Evolutionary conservation across 495 filamentous ascomycete species (phyloP).

Genomic region (Penicillium angulare): DNA sequence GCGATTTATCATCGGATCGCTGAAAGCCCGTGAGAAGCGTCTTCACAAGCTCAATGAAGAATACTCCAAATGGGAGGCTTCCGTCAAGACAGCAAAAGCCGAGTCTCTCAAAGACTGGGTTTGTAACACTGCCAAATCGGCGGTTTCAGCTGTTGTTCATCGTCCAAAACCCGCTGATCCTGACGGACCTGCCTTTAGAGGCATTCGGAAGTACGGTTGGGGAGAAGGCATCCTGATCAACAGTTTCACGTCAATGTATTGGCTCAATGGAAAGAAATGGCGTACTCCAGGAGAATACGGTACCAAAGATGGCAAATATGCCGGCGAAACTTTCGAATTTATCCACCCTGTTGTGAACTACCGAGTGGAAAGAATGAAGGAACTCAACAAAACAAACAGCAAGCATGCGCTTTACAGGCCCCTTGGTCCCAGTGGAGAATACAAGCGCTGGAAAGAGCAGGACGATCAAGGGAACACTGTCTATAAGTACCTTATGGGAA

Average conservation of each 20-base stretch:
- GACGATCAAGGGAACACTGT: constrained; percentile 4
- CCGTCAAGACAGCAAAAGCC: neutral
- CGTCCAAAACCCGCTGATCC: neutral
- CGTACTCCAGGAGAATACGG: constrained; percentile 18
- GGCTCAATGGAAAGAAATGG: constrained; percentile 15
- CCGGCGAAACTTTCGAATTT: constrained; percentile 12
- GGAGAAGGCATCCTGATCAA: constrained; percentile 15
- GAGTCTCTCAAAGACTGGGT: constrained; percentile 8
- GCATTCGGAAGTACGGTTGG: constrained; percentile 14
- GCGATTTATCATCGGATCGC: constrained; percentile 8
- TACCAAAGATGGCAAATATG: constrained; percentile 5
- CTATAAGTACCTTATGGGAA: constrained; percentile 17
- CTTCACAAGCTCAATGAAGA: constrained; percentile 4
- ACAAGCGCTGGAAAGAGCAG: constrained; percentile 8
- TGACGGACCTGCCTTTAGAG: neutral
- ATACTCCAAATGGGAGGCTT: neutral
- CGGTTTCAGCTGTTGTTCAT: neutral
- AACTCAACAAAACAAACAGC: constrained; percentile 1
- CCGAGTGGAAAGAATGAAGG: constrained; percentile 10
- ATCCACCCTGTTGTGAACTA: constrained; percentile 14
- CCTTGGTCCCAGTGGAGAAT: constrained; percentile 1
- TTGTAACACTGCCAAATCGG: neutral
- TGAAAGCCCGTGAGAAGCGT: constrained; percentile 4
- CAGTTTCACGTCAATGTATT: constrained; percentile 20
- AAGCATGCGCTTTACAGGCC: constrained; percentile 11